Evolutionary conservation across 805 yeast species (phyloP).

Genomic region (Wickerhamomyces chambardii): DNA sequence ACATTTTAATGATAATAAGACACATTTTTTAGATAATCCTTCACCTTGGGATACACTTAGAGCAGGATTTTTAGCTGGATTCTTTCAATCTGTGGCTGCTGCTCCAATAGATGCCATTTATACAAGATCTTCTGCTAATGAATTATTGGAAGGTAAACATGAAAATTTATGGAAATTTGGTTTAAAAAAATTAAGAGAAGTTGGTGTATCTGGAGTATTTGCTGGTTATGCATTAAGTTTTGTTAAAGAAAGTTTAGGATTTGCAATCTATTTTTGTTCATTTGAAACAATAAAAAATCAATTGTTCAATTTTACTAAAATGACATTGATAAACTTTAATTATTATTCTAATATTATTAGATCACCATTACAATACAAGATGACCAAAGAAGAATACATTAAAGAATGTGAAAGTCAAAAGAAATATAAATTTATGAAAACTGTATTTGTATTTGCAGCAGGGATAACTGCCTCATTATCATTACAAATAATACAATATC

Average conservation of each 20-base stretch:
- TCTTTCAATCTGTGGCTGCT: constrained; percentile 81
- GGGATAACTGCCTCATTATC: constrained; percentile 84
- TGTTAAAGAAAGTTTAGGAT: constrained; percentile 72
- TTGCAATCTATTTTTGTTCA: constrained; percentile 75
- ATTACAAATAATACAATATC: constrained; percentile 73
- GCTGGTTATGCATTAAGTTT: constrained; percentile 82
- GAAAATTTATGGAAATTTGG: constrained; percentile 76
- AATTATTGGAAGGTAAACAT: constrained; percentile 58
- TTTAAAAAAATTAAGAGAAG: constrained; percentile 50
- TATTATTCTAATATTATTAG: constrained; percentile 25
- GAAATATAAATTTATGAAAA: constrained; percentile 40
- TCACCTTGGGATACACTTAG: constrained; percentile 47
- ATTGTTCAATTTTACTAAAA: constrained; percentile 39
- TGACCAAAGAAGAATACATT: constrained; percentile 12
- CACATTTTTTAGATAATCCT: constrained; percentile 13
- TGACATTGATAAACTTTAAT: constrained; percentile 32
- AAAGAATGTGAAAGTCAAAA: constrained; percentile 17
- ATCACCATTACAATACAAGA: constrained; percentile 15
- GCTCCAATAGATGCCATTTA: constrained; percentile 92
- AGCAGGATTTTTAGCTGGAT: constrained; percentile 84
- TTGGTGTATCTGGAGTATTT: constrained; percentile 79
- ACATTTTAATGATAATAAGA: constrained; percentile 17
- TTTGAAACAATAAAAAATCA: constrained; percentile 75
- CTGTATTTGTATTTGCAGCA: constrained; percentile 66
- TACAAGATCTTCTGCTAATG: constrained; percentile 71